Evolutionary conservation across 495 filamentous ascomycete genomes (phyloP).

Genomic region (Niebla homalea): DNA sequence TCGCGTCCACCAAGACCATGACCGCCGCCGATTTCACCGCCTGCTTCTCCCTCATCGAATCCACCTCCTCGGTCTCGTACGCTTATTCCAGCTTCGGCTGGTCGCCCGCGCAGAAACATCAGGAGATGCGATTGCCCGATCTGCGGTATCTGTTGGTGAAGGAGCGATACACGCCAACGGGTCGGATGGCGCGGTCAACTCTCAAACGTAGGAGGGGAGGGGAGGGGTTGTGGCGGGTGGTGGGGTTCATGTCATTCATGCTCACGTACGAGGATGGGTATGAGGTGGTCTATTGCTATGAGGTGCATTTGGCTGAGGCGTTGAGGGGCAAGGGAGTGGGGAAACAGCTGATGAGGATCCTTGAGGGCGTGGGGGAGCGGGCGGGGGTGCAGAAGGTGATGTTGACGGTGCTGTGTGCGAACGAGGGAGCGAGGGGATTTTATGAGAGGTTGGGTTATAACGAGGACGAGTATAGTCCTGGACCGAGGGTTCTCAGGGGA

Average conservation of each 20-base stretch:
- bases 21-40: conserved; percentile 39
- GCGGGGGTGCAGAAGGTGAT: conserved; percentile 56
- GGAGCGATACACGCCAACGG: neutral
- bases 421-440: conserved; percentile 45
- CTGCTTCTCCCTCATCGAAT: conserved; percentile 59
- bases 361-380: conserved; percentile 30
- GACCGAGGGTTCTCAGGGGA: conserved; percentile 45
- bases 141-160: conserved; percentile 51
- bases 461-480: conserved; percentile 53
- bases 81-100: conserved; percentile 50
- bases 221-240: neutral
- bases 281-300: conserved; percentile 75
- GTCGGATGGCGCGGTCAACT: neutral
- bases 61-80: conserved; percentile 57
- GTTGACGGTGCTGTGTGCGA: conserved; percentile 69
- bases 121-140: conserved; percentile 64
- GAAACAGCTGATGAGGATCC: conserved; percentile 25
- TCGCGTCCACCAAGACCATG: conserved; percentile 37
- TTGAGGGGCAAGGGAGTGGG: conserved; percentile 38
- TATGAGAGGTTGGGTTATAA: conserved; percentile 57
- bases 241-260: conserved; percentile 72
- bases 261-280: conserved; percentile 64
- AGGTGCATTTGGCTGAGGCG: conserved; percentile 55
- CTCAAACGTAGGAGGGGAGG: neutral
- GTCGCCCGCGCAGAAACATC: conserved; percentile 52